Evolutionary conservation across 108 stramenopile genomes (phyloP).

Genomic region (Fistulifera solaris): DNA sequence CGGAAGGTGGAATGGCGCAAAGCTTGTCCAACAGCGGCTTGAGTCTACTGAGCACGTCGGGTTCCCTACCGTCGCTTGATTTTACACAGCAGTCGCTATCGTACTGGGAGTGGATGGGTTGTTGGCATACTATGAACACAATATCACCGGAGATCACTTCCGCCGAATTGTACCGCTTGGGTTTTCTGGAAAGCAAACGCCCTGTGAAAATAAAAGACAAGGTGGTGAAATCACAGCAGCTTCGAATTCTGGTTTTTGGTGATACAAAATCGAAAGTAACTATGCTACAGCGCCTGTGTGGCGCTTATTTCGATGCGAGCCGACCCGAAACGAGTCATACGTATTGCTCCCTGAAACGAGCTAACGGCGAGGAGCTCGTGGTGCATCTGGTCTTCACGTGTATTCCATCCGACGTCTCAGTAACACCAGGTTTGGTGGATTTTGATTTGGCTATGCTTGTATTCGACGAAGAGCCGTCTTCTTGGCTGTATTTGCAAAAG

Average conservation of each 20-base stretch:
- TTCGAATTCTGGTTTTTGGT: conserved; percentile 57
- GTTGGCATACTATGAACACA: conserved; percentile 61
- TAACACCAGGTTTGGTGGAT: conserved; percentile 18
- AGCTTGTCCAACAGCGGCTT: conserved; percentile 63
- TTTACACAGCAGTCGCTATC: conserved; percentile 22
- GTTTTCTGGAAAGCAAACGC: conserved; percentile 30
- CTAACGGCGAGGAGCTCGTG: conserved; percentile 25
- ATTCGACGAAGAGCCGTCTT: conserved; percentile 57
- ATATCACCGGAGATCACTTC: conserved; percentile 50
- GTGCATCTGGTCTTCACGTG: conserved; percentile 68
- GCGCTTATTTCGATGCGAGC: no score
- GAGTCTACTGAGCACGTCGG: conserved; percentile 52
- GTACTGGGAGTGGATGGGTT: conserved; percentile 70
- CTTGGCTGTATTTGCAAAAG: conserved; percentile 11
- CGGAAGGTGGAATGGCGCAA: conserved; percentile 21
- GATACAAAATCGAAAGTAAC: neutral
- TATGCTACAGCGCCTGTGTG: neutral
- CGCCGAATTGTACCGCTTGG: conserved; percentile 64
- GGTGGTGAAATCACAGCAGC: conserved; percentile 31
- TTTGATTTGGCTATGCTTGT: conserved; percentile 50
- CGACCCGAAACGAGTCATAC: neutral
- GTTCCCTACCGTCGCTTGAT: conserved; percentile 36
- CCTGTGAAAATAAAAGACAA: conserved; percentile 14
- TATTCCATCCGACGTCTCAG: conserved; percentile 23
- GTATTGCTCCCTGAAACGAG: neutral